A percentile compares a stretch with the other conserved stretches of the same genome.
phyloP scores from a whole-genome alignment of 352 stramenopile genomes.

The Pythium insidiosum region DNA sequence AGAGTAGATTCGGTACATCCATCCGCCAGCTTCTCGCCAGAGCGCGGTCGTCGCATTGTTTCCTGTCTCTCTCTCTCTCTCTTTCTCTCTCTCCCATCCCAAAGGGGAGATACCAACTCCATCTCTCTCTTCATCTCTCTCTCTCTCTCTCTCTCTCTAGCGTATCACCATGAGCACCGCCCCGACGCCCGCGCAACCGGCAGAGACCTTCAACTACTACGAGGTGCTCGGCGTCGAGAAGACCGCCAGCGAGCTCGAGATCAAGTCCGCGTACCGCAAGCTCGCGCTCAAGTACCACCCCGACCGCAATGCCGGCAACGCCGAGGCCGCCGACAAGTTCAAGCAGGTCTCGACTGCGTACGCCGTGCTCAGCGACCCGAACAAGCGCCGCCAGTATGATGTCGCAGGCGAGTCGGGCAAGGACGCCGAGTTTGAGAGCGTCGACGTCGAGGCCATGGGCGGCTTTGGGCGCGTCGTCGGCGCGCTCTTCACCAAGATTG shows the following conservation, averaged over 20 bases:
- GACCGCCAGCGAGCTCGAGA: constrained; percentile 82
- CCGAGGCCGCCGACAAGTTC: constrained; percentile 76
- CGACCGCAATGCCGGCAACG: constrained; percentile 77
- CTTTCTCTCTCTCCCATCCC: too few species aligned
- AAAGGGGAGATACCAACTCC: too few species aligned
- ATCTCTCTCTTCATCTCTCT: background rate
- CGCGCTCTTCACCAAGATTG: constrained; percentile 86
- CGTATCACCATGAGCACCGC: constrained; percentile 30
- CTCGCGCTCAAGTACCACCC: constrained; percentile 87
- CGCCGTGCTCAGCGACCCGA: constrained; percentile 77
- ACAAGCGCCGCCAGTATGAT: constrained; percentile 85
- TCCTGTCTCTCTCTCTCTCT: too few species aligned
- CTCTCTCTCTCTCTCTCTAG: background rate
- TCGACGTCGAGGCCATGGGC: constrained; percentile 81
- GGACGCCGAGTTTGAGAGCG: constrained; percentile 72
- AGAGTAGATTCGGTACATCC: too few species aligned
- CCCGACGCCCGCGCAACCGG: constrained; percentile 27
- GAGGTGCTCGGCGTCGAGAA: constrained; percentile 86
- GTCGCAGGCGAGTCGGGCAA: constrained; percentile 63
- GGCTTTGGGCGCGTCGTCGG: constrained; percentile 76
- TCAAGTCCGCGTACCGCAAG: constrained; percentile 87
- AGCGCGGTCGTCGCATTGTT: too few species aligned
- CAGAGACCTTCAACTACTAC: constrained; percentile 73
- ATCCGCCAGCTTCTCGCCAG: too few species aligned
- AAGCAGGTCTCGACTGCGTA: constrained; percentile 84